phyloP scores from a whole-genome alignment of 345 rosid genomes.

The Ceriops zippeliana region DNA sequence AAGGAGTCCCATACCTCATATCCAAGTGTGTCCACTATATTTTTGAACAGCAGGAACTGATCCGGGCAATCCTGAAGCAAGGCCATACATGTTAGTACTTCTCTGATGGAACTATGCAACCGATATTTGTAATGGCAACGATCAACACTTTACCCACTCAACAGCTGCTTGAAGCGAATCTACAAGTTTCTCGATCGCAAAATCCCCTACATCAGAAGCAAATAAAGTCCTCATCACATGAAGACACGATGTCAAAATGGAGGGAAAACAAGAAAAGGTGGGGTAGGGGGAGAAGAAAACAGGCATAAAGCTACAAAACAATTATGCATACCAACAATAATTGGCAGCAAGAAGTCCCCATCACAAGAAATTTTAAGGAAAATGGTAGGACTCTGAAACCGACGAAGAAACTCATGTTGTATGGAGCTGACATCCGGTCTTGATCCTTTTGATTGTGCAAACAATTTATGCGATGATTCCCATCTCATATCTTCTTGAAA shows the following conservation, averaged over 20 bases:
- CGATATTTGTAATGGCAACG: background rate
- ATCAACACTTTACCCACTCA: slow-evolving; percentile 40
- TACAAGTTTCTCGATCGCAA: slow-evolving; percentile 63
- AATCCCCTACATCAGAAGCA: slow-evolving; percentile 49
- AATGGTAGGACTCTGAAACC: slow-evolving; percentile 72
- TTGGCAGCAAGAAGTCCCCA: slow-evolving; percentile 75
- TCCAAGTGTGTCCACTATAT: slow-evolving; percentile 59
- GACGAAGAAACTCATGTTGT: slow-evolving; percentile 51
- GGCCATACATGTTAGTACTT: background rate
- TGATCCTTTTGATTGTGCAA: slow-evolving; percentile 16
- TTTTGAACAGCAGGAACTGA: slow-evolving; percentile 61
- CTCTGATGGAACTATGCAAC: slow-evolving; percentile 5
- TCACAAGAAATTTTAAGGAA: slow-evolving; percentile 86
- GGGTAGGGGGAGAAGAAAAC: too few species aligned
- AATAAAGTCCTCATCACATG: slow-evolving; percentile 15
- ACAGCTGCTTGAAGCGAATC: slow-evolving; percentile 35
- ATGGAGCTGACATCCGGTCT: slow-evolving; percentile 38
- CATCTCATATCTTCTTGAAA: slow-evolving; percentile 34
- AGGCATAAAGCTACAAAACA: background rate
- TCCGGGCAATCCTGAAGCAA: slow-evolving; percentile 61
- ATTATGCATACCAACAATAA: slow-evolving; percentile 50
- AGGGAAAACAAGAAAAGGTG: background rate
- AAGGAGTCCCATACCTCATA: slow-evolving; percentile 50
- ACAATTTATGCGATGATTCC: slow-evolving; percentile 25
- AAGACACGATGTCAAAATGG: background rate